Evolutionary conservation across 208 protist genomes (phyloP), one percentile per base, ranked within the genome.

Genomic region (Naegleria lovaniensis): DNA sequence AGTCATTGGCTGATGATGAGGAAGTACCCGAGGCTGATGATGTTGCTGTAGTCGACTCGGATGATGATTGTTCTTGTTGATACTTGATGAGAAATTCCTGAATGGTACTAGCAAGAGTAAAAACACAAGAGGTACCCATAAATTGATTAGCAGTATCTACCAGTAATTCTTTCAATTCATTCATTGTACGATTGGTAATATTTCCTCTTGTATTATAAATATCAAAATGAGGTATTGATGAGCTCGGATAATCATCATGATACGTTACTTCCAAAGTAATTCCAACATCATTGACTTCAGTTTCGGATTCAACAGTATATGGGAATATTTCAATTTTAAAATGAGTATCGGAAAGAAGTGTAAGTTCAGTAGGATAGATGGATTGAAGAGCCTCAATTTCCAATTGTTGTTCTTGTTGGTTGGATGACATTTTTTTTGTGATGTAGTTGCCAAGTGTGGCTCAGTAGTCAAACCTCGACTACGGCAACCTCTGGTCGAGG

Each of bases 321-420:
- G 83, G 83, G 52, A 36, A 87, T 9, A 87, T 87, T 41, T 40
- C 33, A 33, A 87, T 87, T 87, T 87, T 87, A 38, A 52, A 67
- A 67, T 67, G 11, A 3, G 55, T 67, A 29, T 15, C 11, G 11
- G 55, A 67, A 67, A 29, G 11, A 19, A 67, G 11, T 29, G 55
- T 22, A 29, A 67, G 22, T 67, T 67, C 55, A 3, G 55, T 67
- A 1, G 55, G 55, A 67, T 67, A 67, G 22, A 67, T 67, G 11
- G 55, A 67, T 67, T 67, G 55, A 29, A 67, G 55, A 29, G 55
- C 55, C 22, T 67, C 55, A 15, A 67, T 29, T 67, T 67, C 55
- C 3, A 29, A 29, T 15, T 15, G 22, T 67, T 67, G 55, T 67
- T 67, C 55, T 29, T 29, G 11, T 67, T 67, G 19, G 22, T 67